Evolutionary conservation across 2,329 filamentous ascomycete species (phyloP), one percentile per base, ranked within the genome.

Genomic region (Epicoccum nigrum): DNA sequence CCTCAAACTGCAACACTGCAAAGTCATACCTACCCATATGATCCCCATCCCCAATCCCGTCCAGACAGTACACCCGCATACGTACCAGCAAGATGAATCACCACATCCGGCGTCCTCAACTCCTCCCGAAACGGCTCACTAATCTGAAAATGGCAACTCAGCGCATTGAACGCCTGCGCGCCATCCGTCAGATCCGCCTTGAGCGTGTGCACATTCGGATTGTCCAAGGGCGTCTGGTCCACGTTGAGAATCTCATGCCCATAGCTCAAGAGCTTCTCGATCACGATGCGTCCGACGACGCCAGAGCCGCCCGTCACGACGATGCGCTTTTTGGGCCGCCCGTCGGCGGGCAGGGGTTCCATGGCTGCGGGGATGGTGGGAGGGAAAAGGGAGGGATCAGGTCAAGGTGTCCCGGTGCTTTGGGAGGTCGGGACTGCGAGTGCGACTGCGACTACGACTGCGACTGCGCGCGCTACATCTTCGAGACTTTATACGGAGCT

Each of bases 61-160:
- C 20, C 28, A n/a, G 28, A 30, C 13, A 13, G 5, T 30, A n/a
- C 13, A 30, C 12, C 23, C 7, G 16, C 5, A 20, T 47, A 44
- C 47, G 35, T 81, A 83, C 64, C 63, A 27, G 79, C 81, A 45
- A 86, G 81, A 63, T 87, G 84, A 40, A 86, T 82, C 28, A 87
- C 79, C 1, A 81, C 83, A 59, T 86, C 82, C 0, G 84, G 83
- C 7, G 11, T 74, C 67, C 57, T 54, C 27, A 66, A 44, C 16
- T 57, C 52, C 2, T 69, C 64, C 31, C 72, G 75, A 13, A 73
- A 73, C 39, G 74, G 54, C 54, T 75, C 71, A 32, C 74, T 67
- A 57, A 82, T 75, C 55, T 77, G 70, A 65, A 83, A 85, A 58
- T 85, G 81, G 1, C 78, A 81, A 8, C 77, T 79, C 9, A 84